phyloP scores from a whole-genome alignment of 106 monocot species.

The Dioscorea alata region DNA sequence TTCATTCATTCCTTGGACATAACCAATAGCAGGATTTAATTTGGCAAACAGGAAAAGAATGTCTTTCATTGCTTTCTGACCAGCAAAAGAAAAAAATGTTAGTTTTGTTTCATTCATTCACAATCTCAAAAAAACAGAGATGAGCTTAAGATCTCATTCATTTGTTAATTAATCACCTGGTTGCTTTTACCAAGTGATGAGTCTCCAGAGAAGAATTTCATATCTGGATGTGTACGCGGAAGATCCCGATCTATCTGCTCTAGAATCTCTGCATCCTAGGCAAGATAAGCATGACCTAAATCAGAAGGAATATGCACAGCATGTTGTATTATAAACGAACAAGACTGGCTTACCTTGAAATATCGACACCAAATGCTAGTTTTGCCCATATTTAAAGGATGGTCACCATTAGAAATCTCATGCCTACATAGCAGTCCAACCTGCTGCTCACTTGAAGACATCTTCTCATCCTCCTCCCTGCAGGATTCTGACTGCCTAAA shows the following conservation, averaged over 20 bases:
- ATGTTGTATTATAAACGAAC: too few species aligned
- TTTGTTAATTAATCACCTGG: conserved; percentile 9
- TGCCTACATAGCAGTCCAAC: conserved; percentile 20
- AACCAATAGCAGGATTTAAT: conserved; percentile 49
- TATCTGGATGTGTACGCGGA: conserved; percentile 45
- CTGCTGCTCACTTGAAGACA: not conserved
- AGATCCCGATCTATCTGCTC: conserved; percentile 59
- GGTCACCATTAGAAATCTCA: conserved; percentile 26
- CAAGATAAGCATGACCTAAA: not conserved
- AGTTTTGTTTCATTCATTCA: not conserved
- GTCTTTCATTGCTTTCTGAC: conserved; percentile 37
- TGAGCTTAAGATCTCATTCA: not conserved
- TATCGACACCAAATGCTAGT: conserved; percentile 37
- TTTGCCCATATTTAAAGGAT: conserved; percentile 34
- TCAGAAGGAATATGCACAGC: too few species aligned
- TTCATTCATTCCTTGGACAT: conserved; percentile 77
- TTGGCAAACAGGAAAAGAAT: conserved; percentile 52
- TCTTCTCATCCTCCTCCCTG: not conserved
- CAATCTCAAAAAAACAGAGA: not conserved
- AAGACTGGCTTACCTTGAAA: conserved; percentile 28
- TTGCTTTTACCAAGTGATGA: conserved; percentile 12
- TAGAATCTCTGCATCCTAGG: conserved; percentile 39
- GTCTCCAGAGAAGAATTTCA: conserved; percentile 34
- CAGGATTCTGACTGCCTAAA: conserved; percentile 16
- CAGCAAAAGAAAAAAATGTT: not conserved